Evolutionary conservation across 345 rosid species (phyloP).

Genomic region (Populus ilicifolia): DNA sequence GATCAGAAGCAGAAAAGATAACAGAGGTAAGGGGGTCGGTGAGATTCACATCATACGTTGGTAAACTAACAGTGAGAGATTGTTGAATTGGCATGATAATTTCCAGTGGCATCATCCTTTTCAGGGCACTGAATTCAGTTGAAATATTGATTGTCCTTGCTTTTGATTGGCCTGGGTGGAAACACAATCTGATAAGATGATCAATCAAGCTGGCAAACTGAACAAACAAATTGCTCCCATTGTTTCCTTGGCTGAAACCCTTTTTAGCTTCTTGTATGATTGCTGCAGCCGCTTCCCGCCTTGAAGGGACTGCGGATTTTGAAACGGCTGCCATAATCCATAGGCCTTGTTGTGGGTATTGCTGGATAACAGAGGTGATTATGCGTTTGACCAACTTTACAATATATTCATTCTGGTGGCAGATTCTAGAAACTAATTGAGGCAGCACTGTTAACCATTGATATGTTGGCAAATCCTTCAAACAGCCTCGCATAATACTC

Average conservation of each 20-base stretch:
- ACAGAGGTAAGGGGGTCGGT: constrained; percentile 48
- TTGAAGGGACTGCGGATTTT: constrained; percentile 89
- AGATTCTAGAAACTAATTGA: constrained; percentile 93
- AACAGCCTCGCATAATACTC: constrained; percentile 84
- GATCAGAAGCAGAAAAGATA: constrained; percentile 70
- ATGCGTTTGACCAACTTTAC: constrained; percentile 74
- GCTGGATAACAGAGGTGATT: constrained; percentile 75
- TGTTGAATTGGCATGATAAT: constrained; percentile 90
- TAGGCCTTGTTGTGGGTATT: constrained; percentile 90
- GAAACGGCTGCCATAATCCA: constrained; percentile 98
- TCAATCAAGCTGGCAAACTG: constrained; percentile 90
- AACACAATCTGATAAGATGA: constrained; percentile 84
- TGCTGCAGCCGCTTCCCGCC: constrained; percentile 90
- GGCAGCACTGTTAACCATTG: constrained; percentile 95
- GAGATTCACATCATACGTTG: constrained; percentile 49
- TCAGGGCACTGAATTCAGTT: constrained; percentile 93
- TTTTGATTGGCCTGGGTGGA: constrained; percentile 82
- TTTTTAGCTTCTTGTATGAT: constrained; percentile 86
- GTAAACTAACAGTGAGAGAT: constrained; percentile 83
- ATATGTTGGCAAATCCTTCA: constrained; percentile 92
- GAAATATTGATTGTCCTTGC: constrained; percentile 74
- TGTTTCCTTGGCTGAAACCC: constrained; percentile 65
- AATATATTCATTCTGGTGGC: constrained; percentile 88
- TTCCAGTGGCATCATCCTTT: constrained; percentile 94
- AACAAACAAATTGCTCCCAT: constrained; percentile 65